phyloP scores from a whole-genome alignment of 345 rosid species.

The Firmiana major region DNA sequence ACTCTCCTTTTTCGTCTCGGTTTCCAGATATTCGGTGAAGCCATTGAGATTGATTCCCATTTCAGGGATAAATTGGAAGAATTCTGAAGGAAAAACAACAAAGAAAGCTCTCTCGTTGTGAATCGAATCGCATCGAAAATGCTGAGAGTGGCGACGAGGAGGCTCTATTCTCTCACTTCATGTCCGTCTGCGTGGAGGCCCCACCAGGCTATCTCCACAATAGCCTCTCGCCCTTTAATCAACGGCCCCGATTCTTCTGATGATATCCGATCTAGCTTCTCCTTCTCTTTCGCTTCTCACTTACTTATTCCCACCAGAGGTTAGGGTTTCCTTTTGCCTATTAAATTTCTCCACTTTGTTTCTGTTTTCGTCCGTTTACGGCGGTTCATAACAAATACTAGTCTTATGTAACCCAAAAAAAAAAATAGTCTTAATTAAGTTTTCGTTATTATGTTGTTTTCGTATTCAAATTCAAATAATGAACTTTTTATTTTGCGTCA shows the following conservation, averaged over 20 bases:
- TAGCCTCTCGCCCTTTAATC: constrained; percentile 21
- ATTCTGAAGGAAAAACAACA: not conserved
- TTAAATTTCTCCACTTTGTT: not conserved
- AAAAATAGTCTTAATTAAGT: not conserved
- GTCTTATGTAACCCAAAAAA: too few relatives aligned
- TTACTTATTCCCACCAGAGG: constrained; percentile 42
- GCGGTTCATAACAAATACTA: not conserved
- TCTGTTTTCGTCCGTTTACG: not conserved
- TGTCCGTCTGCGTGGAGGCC: constrained; percentile 36
- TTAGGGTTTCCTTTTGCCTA: constrained; percentile 23
- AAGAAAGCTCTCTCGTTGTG: not conserved
- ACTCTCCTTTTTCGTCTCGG: not conserved
- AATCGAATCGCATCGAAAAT: constrained; percentile 22
- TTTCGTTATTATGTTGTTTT: not conserved
- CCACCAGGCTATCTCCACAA: constrained; percentile 19
- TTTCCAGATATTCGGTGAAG: not conserved
- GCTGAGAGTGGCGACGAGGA: constrained; percentile 47
- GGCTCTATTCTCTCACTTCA: constrained; percentile 38
- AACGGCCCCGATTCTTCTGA: constrained; percentile 27
- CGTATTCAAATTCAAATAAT: not conserved
- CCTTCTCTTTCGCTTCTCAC: constrained; percentile 16
- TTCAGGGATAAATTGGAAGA: not conserved
- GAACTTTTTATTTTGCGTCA: not conserved
- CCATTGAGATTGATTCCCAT: not conserved
- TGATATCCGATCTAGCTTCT: constrained; percentile 23